Base-by-base conservation (phyloP, 345 rosid genomes). In the Jatropha curcas region DNA sequence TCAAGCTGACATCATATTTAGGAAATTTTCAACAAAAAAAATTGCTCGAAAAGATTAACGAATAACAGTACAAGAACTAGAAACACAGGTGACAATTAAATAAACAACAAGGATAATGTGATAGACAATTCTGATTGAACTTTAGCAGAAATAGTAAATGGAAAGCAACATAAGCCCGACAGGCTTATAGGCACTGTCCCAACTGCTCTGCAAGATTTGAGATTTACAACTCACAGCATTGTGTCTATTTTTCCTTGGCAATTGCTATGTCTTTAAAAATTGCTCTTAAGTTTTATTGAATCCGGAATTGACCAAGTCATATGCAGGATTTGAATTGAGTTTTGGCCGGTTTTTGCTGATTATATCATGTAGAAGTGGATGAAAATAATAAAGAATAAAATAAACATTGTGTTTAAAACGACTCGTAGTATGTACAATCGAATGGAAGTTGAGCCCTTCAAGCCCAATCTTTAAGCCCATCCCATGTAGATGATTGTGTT, bases 1-100 rank as follows among this genome's bases (percentile, higher is more conserved):
- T 41, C 22, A 61, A 11, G 17, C 28, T 4, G 10, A 35, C 1
- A 61, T 61, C 46, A 61, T 37, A 2, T 41, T 13, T 9, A 41
- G 11, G 45, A 41, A 7, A 41, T 25, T 28, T 27, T 28, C 17
- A 48, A 31, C 24, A 1, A 48, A 5, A 50, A n/a, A n/a, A n/a
- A n/a, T n/a, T n/a, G n/a, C n/a, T n/a, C n/a, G n/a, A n/a, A n/a
- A n/a, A 7, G 37, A 31, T 19, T 0, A 30, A 34, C 8, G 8
- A 52, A 55, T 46, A 68, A 4, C 0, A 25, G 22, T 68, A 22
- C 48, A 66, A 68, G 28, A 68, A 24, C 60, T 52, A 68, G n/a
- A 35, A 68, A 52, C 45, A 65, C 39, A 33, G 12, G 10, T 31
- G 30, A 28, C n/a, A 31, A 55, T 34, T 51, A 52, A 51, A 31